Conservation (phyloP, 73 alveolate species). For the Halteria grandinella region DNA sequence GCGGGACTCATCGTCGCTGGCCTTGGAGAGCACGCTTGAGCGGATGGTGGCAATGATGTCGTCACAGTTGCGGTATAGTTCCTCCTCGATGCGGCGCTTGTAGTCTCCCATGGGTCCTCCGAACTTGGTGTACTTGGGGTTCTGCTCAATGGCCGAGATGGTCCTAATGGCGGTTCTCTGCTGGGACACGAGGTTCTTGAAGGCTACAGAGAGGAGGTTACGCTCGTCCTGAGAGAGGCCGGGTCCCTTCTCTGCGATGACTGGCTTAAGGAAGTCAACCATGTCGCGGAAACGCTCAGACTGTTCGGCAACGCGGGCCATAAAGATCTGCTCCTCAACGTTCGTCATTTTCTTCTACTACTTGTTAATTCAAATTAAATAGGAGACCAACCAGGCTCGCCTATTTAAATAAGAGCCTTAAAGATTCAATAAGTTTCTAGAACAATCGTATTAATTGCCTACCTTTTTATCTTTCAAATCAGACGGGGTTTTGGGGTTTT, state of each 20-base stretch:
- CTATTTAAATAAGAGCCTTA: too few relatives aligned
- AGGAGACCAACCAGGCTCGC: too few relatives aligned
- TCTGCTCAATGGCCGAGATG: constrained; percentile 79
- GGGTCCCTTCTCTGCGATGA: constrained; percentile 70
- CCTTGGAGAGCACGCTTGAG: constrained; percentile 45
- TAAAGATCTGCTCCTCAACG: too few relatives aligned
- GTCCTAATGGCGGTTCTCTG: constrained; percentile 83
- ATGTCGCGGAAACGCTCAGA: constrained; percentile 82
- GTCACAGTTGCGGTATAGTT: constrained; percentile 65
- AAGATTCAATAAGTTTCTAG: too few relatives aligned
- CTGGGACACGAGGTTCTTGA: constrained; percentile 76
- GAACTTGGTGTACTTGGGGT: constrained; percentile 74
- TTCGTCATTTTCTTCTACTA: too few relatives aligned
- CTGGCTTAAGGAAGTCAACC: constrained; percentile 81
- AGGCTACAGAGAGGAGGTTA: constrained; percentile 81
- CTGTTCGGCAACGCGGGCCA: constrained; percentile 89
- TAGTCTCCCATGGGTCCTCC: constrained; percentile 66
- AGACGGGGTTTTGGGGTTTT: too few relatives aligned
- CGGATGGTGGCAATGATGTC: constrained; percentile 57
- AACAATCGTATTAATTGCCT: too few relatives aligned
- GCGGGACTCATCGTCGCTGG: constrained; percentile 71
- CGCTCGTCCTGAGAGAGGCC: constrained; percentile 80
- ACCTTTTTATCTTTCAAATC: too few relatives aligned
- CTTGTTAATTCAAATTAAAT: too few relatives aligned
- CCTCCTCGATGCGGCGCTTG: constrained; percentile 68